Evolutionary conservation across 2,329 filamentous ascomycete genomes (phyloP), one percentile per base, ranked within the genome.

Genomic region (Trichophyton benhamiae): DNA sequence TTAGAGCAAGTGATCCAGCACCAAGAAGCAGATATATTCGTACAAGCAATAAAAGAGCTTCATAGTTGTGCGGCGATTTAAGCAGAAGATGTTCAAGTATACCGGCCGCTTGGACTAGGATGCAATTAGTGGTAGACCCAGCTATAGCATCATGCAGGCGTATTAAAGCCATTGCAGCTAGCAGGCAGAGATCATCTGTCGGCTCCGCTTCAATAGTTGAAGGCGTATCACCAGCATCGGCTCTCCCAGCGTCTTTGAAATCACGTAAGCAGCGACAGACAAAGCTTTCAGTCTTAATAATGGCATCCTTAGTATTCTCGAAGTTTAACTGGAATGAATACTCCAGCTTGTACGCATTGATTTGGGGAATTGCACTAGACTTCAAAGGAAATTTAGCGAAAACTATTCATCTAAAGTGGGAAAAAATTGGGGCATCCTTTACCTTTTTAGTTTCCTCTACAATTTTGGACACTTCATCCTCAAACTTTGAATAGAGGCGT

Each of bases 21-120:
- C 78, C 78, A 9, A 79, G 66, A 52, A 74, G 69, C 25, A 76
- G 67, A 61, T 77, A 78, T 27, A 78, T 71, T 33, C 76, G 72
- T 6, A 77, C 71, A 30, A 79, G 68, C 15, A 78, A 69, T 30
- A 79, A 67, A 3, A 77, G 68, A 5, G 75, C 73, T 61, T 76
- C 70, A 60, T 79, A 80, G 60, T 78, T 78, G 63, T 79, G 76
- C 11, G 75, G 75, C 15, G 76, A 79, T 62, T 75, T 72, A 20
- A 69, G 61, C 6, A 76, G 63, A 5, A 77, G 68, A 60, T 70
- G 69, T 58, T 77, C 74, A 33, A 78, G 63, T 27, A 78, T 72
- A 7, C 67, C 72, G 46, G 71, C 69, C 33, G 72, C 71, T 60
- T 64, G 64, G 33, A 65, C 68, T 22, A 78, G 66, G 55, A 69